These are phyloP conservation scores for Aschersonia sp. DNA, from an alignment of 2,329 filamentous ascomycete species.

Conservation along the genomic window DNA sequence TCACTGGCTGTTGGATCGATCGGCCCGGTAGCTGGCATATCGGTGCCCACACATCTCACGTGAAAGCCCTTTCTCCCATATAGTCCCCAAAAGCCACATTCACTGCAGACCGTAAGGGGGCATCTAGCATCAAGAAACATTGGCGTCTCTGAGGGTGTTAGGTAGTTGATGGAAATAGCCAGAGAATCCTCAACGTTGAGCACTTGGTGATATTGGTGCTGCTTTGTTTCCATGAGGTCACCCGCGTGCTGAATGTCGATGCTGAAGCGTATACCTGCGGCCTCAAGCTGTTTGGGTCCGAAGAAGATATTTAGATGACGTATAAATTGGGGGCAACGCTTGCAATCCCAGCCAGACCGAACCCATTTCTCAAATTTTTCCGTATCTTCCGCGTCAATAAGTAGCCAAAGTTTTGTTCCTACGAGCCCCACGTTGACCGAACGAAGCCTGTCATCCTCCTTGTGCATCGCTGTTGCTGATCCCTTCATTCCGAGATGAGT, in stretches of 20 bases:
- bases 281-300: background rate
- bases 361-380: background rate
- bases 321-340: background rate
- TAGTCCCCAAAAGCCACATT: background rate
- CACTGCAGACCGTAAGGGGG: background rate
- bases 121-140: background rate
- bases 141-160: background rate
- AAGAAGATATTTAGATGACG: background rate
- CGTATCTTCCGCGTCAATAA: background rate
- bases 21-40: background rate
- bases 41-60: background rate
- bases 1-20: background rate
- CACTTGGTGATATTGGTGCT: background rate
- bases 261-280: background rate
- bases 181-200: background rate
- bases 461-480: background rate
- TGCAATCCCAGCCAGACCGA: background rate
- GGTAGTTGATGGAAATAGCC: background rate
- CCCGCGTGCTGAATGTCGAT: background rate
- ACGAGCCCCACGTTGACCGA: background rate
- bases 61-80: background rate
- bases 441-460: background rate
- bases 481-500: background rate
- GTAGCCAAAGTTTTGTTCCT: background rate
- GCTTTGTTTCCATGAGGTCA: background rate